Base-by-base conservation (phyloP, 169 alveolate species). In the Plasmodium gallinaceum region DNA sequence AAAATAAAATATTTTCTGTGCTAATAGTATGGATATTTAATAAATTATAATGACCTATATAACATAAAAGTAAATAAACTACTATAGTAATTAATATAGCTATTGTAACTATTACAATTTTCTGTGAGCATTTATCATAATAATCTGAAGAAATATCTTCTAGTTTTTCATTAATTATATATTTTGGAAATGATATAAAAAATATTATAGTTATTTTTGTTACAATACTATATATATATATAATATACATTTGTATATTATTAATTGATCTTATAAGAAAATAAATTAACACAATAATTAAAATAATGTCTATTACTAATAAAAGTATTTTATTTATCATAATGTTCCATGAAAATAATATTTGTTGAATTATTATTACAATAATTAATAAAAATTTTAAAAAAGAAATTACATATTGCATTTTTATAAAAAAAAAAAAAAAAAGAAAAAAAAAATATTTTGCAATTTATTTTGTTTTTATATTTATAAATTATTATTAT, bases 211-310 rank as follows among this genome's bases (percentile, higher is more conserved):
- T 65, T 51, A 78, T 51, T 39, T 78, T 78, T 32, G 89, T 69
- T 70, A 78, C 89, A 7, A 78, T 65, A 57, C 89, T 78, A 45
- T 78, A 78, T 18, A 78, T 39, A 69, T 65, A 78, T 46, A 78
- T 78, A 22, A 66, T 78, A 24, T 78, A 78, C 70, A 78, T 64
- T 22, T 78, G 89, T 4, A 70, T 78, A 43, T 37, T 78, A 58
- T 78, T 78, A 22, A 54, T 39, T 1, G 89, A 64, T 24, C 89
- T 64, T 7, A 78, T 42, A 18, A 64, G 76, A 37, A 64, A 45
- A 60, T 78, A 78, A 4, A 46, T 14, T 57, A 78, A 64, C 37
- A 51, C 9, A 24, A 57, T 24, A 5, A 65, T 20, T 9, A 78
- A 57, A 12, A 57, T 42, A 0, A 18, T 42, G 43, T 78, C 89